phyloP scores from a whole-genome alignment of 2,329 filamentous ascomycete species.

The Chaetomiaceae sp. region DNA sequence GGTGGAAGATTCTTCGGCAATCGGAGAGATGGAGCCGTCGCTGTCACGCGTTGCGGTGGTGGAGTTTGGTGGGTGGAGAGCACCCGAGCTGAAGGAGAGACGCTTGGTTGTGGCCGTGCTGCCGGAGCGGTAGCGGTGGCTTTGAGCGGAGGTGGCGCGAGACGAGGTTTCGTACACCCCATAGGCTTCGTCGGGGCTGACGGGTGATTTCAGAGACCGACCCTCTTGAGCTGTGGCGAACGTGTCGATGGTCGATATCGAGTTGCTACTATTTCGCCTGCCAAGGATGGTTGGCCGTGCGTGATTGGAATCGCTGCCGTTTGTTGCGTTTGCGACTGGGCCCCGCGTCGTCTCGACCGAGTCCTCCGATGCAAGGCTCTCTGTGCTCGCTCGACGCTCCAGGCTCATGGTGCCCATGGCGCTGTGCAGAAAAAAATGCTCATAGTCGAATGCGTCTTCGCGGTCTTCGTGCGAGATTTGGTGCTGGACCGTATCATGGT shows the following conservation, averaged over 20 bases:
- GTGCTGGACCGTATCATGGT: conserved; percentile 57
- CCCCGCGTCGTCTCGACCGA: conserved; percentile 60
- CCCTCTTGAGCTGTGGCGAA: conserved; percentile 56
- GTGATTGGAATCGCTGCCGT: conserved; percentile 16
- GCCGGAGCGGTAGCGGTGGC: conserved; percentile 30
- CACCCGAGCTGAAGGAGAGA: conserved; percentile 14
- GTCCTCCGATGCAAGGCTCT: conserved; percentile 55
- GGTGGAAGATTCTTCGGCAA: conserved; percentile 25
- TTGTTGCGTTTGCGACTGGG: conserved; percentile 30
- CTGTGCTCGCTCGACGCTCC: conserved; percentile 45
- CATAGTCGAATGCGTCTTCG: conserved; percentile 92
- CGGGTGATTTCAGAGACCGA: conserved; percentile 36
- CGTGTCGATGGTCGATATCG: conserved; percentile 48
- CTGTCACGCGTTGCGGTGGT: conserved; percentile 15
- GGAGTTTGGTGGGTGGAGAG: conserved; percentile 13
- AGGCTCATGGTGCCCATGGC: conserved; percentile 74
- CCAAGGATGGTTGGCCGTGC: conserved; percentile 21
- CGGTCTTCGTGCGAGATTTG: conserved; percentile 83
- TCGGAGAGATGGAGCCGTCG: conserved; percentile 26
- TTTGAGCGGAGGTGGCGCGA: conserved; percentile 26
- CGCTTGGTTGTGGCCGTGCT: conserved; percentile 19
- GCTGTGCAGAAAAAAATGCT: conserved; percentile 91
- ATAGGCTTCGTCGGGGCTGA: conserved; percentile 23
- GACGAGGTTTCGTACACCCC: conserved; percentile 12
- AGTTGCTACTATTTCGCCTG: conserved; percentile 46